Evolutionary conservation across 352 stramenopile genomes (phyloP).

Genomic region (Pythium dissotocum): DNA sequence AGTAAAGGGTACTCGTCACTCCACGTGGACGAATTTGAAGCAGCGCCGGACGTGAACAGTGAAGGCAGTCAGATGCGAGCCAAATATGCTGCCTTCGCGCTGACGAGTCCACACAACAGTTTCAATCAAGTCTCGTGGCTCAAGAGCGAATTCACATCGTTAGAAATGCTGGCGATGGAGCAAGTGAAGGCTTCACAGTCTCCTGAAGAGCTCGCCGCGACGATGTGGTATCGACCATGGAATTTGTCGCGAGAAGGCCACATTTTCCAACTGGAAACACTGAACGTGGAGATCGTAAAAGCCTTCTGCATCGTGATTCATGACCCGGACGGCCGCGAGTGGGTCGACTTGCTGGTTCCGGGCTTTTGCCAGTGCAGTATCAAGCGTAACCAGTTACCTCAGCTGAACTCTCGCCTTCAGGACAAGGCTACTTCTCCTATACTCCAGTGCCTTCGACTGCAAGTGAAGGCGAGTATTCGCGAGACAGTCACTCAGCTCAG

Average conservation of each 20-base stretch:
- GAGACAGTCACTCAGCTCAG: background rate
- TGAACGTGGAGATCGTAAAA: background rate
- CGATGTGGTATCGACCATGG: background rate
- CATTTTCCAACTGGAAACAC: background rate
- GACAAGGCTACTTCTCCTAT: background rate
- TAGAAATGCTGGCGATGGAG: background rate
- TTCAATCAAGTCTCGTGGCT: background rate
- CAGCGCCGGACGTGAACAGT: background rate
- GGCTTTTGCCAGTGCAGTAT: slow-evolving; percentile 34
- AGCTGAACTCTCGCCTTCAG: background rate
- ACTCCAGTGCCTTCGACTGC: background rate
- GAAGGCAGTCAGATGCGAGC: background rate
- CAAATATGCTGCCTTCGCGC: slow-evolving; percentile 11
- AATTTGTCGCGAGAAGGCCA: background rate
- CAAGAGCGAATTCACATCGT: background rate
- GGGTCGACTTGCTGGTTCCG: slow-evolving; percentile 37
- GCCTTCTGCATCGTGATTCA: slow-evolving; percentile 27
- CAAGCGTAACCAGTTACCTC: slow-evolving; percentile 5
- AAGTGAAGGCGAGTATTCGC: background rate
- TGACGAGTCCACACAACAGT: background rate
- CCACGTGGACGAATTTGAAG: slow-evolving; percentile 12
- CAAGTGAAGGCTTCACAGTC: background rate
- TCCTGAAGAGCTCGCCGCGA: background rate
- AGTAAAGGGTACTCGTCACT: slow-evolving; percentile 12
- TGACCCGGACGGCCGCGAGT: slow-evolving; percentile 25